phyloP scores from a whole-genome alignment of 345 rosid species.

The Dimocarpus longan region DNA sequence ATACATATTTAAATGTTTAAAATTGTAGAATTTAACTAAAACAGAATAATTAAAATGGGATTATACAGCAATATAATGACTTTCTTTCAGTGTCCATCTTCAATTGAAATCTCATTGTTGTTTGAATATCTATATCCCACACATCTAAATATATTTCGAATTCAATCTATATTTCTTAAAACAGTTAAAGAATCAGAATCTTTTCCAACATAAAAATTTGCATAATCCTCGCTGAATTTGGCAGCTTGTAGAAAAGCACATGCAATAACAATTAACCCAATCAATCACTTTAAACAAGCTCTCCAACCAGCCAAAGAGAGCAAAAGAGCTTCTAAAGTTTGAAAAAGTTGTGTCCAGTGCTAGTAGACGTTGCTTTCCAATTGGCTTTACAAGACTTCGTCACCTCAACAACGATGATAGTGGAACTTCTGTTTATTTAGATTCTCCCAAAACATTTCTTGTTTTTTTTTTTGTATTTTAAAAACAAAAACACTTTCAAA shows the following conservation, averaged over 20 bases:
- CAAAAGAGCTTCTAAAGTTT: conserved; percentile 8
- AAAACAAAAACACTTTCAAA: neutral
- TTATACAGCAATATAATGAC: no score
- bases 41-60: no score
- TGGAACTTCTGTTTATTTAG: conserved; percentile 17
- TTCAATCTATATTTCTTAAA: neutral
- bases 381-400: neutral
- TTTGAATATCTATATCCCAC: no score
- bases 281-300: neutral
- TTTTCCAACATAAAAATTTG: neutral
- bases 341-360: neutral
- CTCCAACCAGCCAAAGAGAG: neutral
- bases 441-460: neutral
- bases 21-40: no score
- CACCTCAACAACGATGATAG: neutral
- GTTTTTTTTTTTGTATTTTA: no score
- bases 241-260: neutral
- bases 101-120: no score
- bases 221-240: neutral
- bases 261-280: neutral
- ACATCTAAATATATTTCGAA: neutral
- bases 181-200: neutral
- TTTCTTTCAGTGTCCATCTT: no score
- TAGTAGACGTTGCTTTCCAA: conserved; percentile 7
- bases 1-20: no score